phyloP scores from a whole-genome alignment of 805 yeast species.

The Yarrowia sp. region DNA sequence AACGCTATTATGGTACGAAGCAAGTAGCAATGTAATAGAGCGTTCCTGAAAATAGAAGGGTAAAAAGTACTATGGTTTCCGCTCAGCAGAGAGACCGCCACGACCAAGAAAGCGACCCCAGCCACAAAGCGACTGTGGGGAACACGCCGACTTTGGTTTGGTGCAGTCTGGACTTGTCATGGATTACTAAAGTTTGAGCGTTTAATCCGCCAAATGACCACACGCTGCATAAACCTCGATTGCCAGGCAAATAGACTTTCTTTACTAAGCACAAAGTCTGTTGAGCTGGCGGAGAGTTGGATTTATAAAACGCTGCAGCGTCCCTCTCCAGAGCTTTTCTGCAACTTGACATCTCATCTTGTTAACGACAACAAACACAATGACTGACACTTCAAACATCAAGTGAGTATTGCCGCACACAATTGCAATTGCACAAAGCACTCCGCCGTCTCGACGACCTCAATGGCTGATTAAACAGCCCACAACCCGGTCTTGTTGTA shows the following conservation, averaged over 20 bases:
- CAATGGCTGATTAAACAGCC: not conserved
- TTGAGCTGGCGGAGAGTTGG: slow-evolving; percentile 17
- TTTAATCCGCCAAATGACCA: slow-evolving; percentile 21
- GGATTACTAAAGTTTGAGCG: slow-evolving; percentile 24
- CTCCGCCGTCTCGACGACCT: not conserved
- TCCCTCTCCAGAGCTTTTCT: slow-evolving; percentile 12
- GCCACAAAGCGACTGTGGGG: not conserved
- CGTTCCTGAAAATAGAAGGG: not conserved
- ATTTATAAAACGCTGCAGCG: slow-evolving; percentile 18
- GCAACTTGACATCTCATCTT: slow-evolving; percentile 15
- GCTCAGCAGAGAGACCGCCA: not conserved
- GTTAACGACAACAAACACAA: slow-evolving; percentile 23
- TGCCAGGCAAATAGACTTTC: slow-evolving; percentile 14
- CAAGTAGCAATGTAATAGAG: slow-evolving; percentile 1
- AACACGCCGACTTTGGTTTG: not conserved
- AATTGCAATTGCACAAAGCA: not conserved
- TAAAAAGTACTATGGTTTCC: no score
- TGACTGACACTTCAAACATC: slow-evolving; percentile 27
- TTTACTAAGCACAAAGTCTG: slow-evolving; percentile 25
- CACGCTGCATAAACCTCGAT: slow-evolving; percentile 20
- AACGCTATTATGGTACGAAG: slow-evolving; percentile 13
- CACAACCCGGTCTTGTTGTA: not conserved
- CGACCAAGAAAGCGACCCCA: no score
- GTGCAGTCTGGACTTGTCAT: slow-evolving; percentile 3
- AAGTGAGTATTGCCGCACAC: slow-evolving; percentile 22